Evolutionary conservation across 148 eudicot genomes (phyloP), one percentile per base, ranked within the genome.

Genomic region (Vaccinium macrocarpon): DNA sequence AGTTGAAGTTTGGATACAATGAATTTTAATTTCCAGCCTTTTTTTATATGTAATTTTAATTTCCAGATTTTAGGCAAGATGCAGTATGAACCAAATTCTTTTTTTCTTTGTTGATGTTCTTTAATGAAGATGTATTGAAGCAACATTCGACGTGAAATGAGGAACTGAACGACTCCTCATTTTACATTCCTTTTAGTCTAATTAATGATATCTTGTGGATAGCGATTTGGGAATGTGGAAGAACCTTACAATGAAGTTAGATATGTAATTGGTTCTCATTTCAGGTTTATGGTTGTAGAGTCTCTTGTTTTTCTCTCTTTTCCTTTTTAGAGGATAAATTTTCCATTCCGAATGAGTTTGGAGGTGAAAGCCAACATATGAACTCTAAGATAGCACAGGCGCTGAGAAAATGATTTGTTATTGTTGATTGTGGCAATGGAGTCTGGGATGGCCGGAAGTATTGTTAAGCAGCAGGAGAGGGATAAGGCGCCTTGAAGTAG

Each of bases 201-300:
- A 51, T 35, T 35, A 35, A 35, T 35, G 38, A 35, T 35, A 35
- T 35, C 38, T 76, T 48, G 14, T 76, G 6, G 5, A 23, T 1
- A 18, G 21, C 49, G 9, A 29, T 56, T 32, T 19, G 8, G 48
- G 21, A 79, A 6, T 3, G 2, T 38, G 49, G 48, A 79, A 21
- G n/a, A 55, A 79, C 61, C 81, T 79, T 56, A 16, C 62, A 79
- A 55, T 16, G 49, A 79, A 55, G 38, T 55, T 57, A 56, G 23
- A 8, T 35, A 80, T 57, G 38, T 35, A 35, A 18, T 80, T 14
- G 48, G 48, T 80, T 35, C 19, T 57, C 71, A 4, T 27, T 35
- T 80, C n/a, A 35, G 48, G 82, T 51, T 23, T 77, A 77, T 10
- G 32, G 57, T 50, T 21, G 35, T 19, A 14, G 59, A 51, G 38